These are phyloP conservation scores for Didymella lethalis DNA, from an alignment of 2,329 filamentous ascomycete species.

Conservation along the genomic window DNA sequence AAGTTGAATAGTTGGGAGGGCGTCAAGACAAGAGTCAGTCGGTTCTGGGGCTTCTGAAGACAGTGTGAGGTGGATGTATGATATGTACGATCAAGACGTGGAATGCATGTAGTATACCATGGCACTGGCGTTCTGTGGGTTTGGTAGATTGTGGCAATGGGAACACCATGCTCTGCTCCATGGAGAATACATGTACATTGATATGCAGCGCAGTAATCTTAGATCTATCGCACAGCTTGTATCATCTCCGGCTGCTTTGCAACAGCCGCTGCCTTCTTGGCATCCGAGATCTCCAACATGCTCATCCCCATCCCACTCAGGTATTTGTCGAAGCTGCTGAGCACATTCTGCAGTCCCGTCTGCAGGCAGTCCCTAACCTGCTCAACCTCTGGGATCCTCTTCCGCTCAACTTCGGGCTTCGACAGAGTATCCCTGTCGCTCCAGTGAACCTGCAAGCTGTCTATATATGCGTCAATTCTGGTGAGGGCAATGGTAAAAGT, in stretches of 20 bases:
- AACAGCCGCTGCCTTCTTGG: slow-evolving; percentile 37
- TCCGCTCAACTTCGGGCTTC: slow-evolving; percentile 55
- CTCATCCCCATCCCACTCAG: slow-evolving; percentile 73
- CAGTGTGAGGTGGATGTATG: slow-evolving; percentile 1
- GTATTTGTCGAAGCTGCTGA: slow-evolving; percentile 78
- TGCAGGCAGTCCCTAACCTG: slow-evolving; percentile 71
- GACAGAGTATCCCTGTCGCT: slow-evolving; percentile 70
- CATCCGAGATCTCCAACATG: slow-evolving; percentile 74
- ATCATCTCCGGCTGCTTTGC: slow-evolving; percentile 37
- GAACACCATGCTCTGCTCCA: neutral
- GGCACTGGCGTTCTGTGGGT: slow-evolving; percentile 10
- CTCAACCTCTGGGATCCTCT: slow-evolving; percentile 70
- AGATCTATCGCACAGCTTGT: slow-evolving; percentile 12
- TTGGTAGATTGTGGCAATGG: neutral
- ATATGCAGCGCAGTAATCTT: neutral
- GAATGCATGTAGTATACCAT: slow-evolving; percentile 2
- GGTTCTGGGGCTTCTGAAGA: slow-evolving; percentile 55
- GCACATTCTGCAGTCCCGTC: slow-evolving; percentile 68
- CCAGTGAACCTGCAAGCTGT: slow-evolving; percentile 72
- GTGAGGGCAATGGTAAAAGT: slow-evolving; percentile 73
- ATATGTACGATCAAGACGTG: slow-evolving; percentile 10
- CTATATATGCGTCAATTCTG: slow-evolving; percentile 73
- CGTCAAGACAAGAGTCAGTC: slow-evolving; percentile 63
- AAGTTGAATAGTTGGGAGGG: slow-evolving; percentile 71
- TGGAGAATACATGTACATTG: neutral